Base-by-base conservation (phyloP, 2,329 filamentous ascomycete species). In the Leptographium wingfieldii region DNA sequence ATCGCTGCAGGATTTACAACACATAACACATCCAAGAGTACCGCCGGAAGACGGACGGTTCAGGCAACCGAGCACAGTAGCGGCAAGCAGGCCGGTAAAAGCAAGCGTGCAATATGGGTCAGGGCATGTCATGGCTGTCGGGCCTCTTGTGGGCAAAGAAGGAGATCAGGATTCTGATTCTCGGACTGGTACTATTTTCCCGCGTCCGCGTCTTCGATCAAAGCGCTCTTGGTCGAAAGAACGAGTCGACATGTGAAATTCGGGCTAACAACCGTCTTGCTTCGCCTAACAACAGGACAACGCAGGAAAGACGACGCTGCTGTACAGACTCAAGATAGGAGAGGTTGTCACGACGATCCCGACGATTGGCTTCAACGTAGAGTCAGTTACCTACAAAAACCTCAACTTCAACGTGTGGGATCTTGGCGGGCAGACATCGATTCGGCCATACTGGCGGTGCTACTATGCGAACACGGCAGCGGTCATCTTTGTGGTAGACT, bases 341-440 rank as follows among this genome's bases (percentile, higher is more conserved):
- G 94, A 99, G 73, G 94, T 99, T 53, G 94, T 99, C 66, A 97
- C 94, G 63, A 99, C 94, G 68, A 97, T 97, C 80, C 94, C 94
- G 25, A 99, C 94, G 59, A 97, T 99, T 73, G 94, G 94, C 63
- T 99, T 99, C 80, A 99, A 99, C 73, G 94, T 99, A 68, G 94
- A 99, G 76, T 96, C 91, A 27, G 94, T 99, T 65, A 94, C 91
- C 68, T 99, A 99, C 80, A 92, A 92, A 74, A 97, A 96, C 72
- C 82, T 99, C 63, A 96, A 96, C 74, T 95, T 99, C 73, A 97
- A 97, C 71, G 94, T 99, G 69, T 99, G 94, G 94, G 92, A 97
- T 77, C 81, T 97, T 55, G 92, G 94, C 70, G 94, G 94, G 48
- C 94, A 99, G 79, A 99, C 94, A n/a, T 95, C 88, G 66, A 99